Percentiles rank a stretch among this genome's conserved stretches.
Conservation (phyloP, 2,329 filamentous ascomycete genomes). For the Neonectria ditissima region DNA sequence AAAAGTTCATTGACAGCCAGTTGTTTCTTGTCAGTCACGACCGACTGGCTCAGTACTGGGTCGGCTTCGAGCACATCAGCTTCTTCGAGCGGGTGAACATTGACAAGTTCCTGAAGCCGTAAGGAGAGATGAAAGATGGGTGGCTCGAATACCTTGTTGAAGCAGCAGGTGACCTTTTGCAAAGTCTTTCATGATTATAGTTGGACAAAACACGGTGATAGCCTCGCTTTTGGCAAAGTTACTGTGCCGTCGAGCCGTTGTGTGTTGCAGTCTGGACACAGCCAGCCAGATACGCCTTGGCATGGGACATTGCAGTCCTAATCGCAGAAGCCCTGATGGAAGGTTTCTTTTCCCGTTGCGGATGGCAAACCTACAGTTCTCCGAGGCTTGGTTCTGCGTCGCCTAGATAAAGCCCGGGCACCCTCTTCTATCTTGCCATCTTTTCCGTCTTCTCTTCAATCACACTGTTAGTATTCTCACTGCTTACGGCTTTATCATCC, state of each 20-base stretch:
- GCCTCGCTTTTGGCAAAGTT: background rate
- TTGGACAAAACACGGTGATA: background rate
- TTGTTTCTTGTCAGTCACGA: conserved; percentile 84
- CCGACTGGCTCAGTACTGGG: conserved; percentile 85
- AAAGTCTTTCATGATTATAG: background rate
- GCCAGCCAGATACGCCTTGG: background rate
- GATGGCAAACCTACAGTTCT: background rate
- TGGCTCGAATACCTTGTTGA: background rate
- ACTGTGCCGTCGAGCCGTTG: background rate
- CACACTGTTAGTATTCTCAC: background rate
- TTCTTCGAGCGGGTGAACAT: conserved; percentile 72
- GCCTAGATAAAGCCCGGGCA: background rate
- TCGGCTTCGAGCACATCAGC: conserved; percentile 69
- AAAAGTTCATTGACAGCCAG: conserved; percentile 79
- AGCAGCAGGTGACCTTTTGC: background rate
- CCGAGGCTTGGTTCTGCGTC: background rate
- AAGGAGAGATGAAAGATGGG: background rate
- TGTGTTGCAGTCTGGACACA: background rate
- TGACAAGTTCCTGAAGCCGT: conserved; percentile 58
- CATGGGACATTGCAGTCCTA: background rate
- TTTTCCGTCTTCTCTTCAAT: background rate
- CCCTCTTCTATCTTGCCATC: background rate
- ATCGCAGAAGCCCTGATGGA: background rate
- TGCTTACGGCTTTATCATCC: background rate
- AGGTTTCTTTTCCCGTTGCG: background rate